Conservation (phyloP, 352 stramenopile species). For the Globisporangium radiosum region DNA sequence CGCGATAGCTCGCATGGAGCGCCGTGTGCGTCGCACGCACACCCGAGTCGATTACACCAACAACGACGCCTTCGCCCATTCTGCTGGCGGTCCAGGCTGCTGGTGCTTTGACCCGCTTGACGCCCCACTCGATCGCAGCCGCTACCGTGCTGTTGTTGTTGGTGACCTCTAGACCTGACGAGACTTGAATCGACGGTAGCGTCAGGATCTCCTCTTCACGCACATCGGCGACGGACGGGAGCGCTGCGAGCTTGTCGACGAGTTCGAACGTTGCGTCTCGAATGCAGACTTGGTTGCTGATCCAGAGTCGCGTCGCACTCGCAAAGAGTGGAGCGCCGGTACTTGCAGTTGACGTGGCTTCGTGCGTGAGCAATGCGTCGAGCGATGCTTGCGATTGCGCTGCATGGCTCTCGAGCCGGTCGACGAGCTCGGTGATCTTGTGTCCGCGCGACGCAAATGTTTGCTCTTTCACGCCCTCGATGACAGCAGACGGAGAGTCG, state of each 20-base stretch:
- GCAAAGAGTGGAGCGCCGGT: no score
- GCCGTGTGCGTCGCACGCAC: constrained; percentile 11
- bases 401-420: no score
- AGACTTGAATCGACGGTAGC: neutral
- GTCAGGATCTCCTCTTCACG: constrained; percentile 14
- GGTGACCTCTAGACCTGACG: no score
- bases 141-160: neutral
- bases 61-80: constrained; percentile 11
- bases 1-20: constrained; percentile 3
- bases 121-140: constrained; percentile 9
- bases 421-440: no score
- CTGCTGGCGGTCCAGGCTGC: constrained; percentile 9
- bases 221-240: constrained; percentile 11
- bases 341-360: no score
- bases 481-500: no score
- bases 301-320: constrained; percentile 11
- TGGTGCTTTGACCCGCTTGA: constrained; percentile 8
- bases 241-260: constrained; percentile 15
- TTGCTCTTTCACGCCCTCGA: no score
- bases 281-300: constrained; percentile 22
- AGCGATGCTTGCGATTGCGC: no score
- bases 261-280: constrained; percentile 18
- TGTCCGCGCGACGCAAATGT: no score
- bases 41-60: constrained; percentile 16
- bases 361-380: no score